These are phyloP conservation scores for Niveomyces coronatus DNA, from an alignment of 2,329 filamentous ascomycete species.

Conservation along the genomic window DNA sequence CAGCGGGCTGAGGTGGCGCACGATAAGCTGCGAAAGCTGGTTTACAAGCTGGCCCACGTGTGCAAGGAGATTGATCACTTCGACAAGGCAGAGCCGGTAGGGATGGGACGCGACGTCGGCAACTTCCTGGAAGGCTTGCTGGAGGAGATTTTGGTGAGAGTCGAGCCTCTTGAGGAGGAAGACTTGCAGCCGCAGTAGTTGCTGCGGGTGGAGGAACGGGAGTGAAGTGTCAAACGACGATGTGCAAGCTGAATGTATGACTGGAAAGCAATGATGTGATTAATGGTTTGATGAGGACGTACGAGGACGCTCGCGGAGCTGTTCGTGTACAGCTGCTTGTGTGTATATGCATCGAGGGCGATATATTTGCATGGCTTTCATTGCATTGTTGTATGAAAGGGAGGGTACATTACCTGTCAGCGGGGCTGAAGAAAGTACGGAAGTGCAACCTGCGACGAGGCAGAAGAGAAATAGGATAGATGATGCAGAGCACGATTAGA, in stretches of 20 bases:
- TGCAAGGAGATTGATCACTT: constrained; percentile 86
- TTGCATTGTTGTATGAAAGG: too few species aligned
- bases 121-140: constrained; percentile 86
- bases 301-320: too few species aligned
- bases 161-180: constrained; percentile 79
- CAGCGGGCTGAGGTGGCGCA: constrained; percentile 64
- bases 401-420: too few species aligned
- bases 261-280: background rate
- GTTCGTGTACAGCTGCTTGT: too few species aligned
- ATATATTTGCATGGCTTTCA: too few species aligned
- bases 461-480: too few species aligned
- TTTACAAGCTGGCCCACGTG: constrained; percentile 70
- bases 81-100: constrained; percentile 78
- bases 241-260: background rate
- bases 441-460: too few species aligned
- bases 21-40: constrained; percentile 70
- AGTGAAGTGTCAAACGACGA: background rate
- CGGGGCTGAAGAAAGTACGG: too few species aligned
- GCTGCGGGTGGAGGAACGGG: background rate
- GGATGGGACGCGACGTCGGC: constrained; percentile 84
- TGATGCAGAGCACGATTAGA: too few species aligned
- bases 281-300: too few species aligned
- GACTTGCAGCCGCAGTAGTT: constrained; percentile 24
- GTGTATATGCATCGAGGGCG: too few species aligned
- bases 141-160: constrained; percentile 85